phyloP scores from a whole-genome alignment of 179 eudicot genomes.

The Heliamphora pulchella region DNA sequence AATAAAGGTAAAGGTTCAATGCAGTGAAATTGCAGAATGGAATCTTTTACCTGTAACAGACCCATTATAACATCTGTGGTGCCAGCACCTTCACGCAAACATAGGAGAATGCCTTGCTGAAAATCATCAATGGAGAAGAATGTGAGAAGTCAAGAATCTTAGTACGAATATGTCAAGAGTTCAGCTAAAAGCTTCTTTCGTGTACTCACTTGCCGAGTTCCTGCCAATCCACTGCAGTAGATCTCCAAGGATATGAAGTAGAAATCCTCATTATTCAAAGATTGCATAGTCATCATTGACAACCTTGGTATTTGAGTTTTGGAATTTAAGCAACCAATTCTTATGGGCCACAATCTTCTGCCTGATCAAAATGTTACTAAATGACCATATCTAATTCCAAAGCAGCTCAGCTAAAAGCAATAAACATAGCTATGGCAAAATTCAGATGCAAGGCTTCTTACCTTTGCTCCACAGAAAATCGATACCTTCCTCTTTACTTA shows the following conservation, averaged over 20 bases:
- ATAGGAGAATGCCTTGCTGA: constrained; percentile 59
- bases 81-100: constrained; percentile 75
- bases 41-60: constrained; percentile 59
- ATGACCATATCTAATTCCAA: not conserved
- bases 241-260: constrained; percentile 71
- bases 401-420: not conserved
- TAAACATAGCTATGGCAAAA: not conserved
- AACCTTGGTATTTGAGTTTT: constrained; percentile 42
- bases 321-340: constrained; percentile 71
- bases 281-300: constrained; percentile 51
- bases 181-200: not conserved
- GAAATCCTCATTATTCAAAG: constrained; percentile 56
- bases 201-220: constrained; percentile 38
- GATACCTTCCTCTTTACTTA: constrained; percentile 75
- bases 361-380: constrained; percentile 37
- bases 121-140: not conserved
- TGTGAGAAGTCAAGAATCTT: not conserved
- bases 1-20: not conserved
- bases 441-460: constrained; percentile 22
- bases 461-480: constrained; percentile 47
- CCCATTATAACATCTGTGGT: constrained; percentile 57
- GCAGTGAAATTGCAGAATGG: not conserved
- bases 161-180: not conserved
- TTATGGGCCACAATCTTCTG: constrained; percentile 48
- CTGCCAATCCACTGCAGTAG: constrained; percentile 22